Evolutionary conservation across 495 filamentous ascomycete species (phyloP).

Genomic region (Lasiosphaeris hirsuta): DNA sequence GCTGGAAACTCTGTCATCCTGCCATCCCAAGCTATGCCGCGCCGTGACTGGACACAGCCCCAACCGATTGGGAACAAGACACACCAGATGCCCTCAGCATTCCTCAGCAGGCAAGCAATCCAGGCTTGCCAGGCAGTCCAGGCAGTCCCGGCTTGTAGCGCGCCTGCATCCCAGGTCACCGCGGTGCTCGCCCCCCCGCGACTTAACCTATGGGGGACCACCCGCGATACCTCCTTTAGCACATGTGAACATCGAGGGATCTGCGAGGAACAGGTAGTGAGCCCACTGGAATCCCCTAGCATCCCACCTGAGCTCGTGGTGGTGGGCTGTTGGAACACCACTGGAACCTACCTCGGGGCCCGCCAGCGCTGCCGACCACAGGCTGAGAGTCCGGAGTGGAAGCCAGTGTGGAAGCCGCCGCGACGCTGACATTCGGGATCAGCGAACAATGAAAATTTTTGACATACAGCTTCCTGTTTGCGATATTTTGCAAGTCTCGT

Average conservation of each 20-base stretch:
- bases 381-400: no score
- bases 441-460: background rate
- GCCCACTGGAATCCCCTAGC: slow-evolving; percentile 7
- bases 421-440: background rate
- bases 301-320: slow-evolving; percentile 3
- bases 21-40: no score
- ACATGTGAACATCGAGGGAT: background rate
- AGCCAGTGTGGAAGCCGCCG: background rate
- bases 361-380: background rate
- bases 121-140: background rate
- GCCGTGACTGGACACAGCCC: slow-evolving; percentile 10
- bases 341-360: slow-evolving; percentile 7
- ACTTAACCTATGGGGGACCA: background rate
- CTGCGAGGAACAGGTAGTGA: slow-evolving; percentile 6
- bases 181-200: no score
- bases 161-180: no score
- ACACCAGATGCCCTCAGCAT: background rate
- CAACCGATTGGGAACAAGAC: slow-evolving; percentile 24
- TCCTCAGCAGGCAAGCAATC: background rate
- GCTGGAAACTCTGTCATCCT: background rate
- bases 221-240: background rate
- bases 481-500: background rate
- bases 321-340: slow-evolving; percentile 6
- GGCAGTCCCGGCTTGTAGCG: background rate
- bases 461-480: background rate